Evolutionary conservation across 164 flowering plant genomes (phyloP), one percentile per base, ranked within the genome.

Genomic region (Annona cherimola): DNA sequence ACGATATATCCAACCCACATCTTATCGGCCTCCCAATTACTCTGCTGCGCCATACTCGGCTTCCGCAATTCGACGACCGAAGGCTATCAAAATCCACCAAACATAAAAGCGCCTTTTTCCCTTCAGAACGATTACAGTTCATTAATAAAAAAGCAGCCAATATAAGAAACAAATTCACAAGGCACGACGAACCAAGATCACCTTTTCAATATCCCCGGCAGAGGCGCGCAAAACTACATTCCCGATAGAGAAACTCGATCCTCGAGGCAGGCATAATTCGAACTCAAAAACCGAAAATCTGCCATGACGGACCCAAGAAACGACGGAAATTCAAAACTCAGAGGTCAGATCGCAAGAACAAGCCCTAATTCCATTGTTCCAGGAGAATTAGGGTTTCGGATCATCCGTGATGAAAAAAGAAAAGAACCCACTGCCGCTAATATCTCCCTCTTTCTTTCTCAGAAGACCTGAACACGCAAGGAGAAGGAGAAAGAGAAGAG

Each of bases 1-100:
- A 18, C 9, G 57, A 50, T 9, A 50, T 9, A 11, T 9, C 9
- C 2, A 50, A 46, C 82, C 45, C 80, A 88, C 92, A 84, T 85
- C 75, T 87, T 87, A 83, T 86, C 89, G 46, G 90, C 88, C 79
- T 88, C 92, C 92, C 90, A 88, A 57, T 84, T 86, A 74, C 85
- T 87, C 79, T 83, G 89, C 78, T 83, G 89, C 61, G 88, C 89
- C 91, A 87, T 87, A 64, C 8, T 74, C 67, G 35, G 35, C 26
- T 7, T 69, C 57, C 14, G 14, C 61, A 44, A 57, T 69, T 68
- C 63, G 74, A n/a, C 5, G 50, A 39, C 42, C 41, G 43, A 71
- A 66, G 2, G 60, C 60, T 44, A 71, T 55, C 67, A 77, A 73
- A 55, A 42, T 71, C 69, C 40, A 41, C 70, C 41, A 68, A 26